Base-by-base conservation (phyloP, 2,329 filamentous ascomycete genomes). In the Ascochyta clinopodiicola region DNA sequence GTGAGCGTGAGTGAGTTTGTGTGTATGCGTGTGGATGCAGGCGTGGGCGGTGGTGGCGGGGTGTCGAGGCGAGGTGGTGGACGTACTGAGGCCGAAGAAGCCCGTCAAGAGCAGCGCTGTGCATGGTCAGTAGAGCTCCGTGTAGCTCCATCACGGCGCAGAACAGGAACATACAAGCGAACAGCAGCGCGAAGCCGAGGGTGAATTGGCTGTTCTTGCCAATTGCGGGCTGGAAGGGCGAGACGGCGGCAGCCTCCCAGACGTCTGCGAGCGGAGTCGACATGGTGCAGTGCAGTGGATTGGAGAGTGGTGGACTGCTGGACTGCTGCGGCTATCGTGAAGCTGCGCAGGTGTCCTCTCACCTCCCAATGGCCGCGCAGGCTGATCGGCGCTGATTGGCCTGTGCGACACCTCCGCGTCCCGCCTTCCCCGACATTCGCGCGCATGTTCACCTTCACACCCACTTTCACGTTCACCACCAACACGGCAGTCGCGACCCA, bases 221-320 rank as follows among this genome's bases (percentile, higher is more conserved):
- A 69, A 98, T 80, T 54, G 86, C 75, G 59, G 94, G 92, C 68
- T 88, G 79, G 81, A 95, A 98, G 61, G 92, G 91, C 81, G 87
- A 90, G 84, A 87, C 86, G 78, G 90, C 86, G 81, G 93, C 91
- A 84, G 91, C 90, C 84, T 96, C 89, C 94, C 94, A 98, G 81
- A 96, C 85, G 78, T 95, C 87, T 79, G 89, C 73, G 45, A 82
- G 87, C 78, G 96, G 82, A 60, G 65, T 71, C 69, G 74, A 76
- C 74, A 76, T 76, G 68, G 60, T 63, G 60, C 51, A 66, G 60
- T 63, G 60, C 51, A 66, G 64, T 54, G 64, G 48, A 40, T 38
- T 44, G 53, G 56, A 45, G 51, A 38, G 48, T 35, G 52, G 43
- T 56, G 39, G 32, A 5, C 17, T 22, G 36, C 27, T 31, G 29